These are phyloP conservation scores for Sesbania bispinosa DNA, from an alignment of 306 rosid species.

Conservation along the genomic window DNA sequence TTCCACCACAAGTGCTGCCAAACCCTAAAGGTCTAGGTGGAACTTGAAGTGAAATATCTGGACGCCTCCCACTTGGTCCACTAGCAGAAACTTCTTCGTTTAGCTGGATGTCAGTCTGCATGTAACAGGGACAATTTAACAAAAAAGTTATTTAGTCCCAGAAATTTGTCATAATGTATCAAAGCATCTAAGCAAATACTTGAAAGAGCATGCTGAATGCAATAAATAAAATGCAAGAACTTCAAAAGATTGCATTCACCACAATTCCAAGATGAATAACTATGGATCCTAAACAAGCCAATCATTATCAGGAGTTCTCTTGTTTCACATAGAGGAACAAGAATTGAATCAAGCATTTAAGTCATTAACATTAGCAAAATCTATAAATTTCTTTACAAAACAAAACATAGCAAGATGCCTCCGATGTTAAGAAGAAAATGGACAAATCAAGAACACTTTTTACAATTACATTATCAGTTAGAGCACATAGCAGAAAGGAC, in stretches of 20 bases:
- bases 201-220: background rate
- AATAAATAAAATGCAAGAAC: constrained; percentile 5
- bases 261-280: background rate
- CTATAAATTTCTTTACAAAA: too few species aligned
- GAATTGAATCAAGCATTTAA: background rate
- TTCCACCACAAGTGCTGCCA: constrained; percentile 52
- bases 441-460: background rate
- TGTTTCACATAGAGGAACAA: background rate
- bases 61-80: constrained; percentile 57
- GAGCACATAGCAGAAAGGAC: background rate
- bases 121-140: constrained; percentile 14
- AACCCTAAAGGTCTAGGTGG: constrained; percentile 74
- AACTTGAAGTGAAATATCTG: constrained; percentile 91
- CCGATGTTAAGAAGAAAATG: background rate
- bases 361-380: background rate
- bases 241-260: constrained; percentile 16
- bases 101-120: constrained; percentile 42
- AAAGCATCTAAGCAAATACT: background rate
- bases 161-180: background rate
- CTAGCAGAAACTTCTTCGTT: constrained; percentile 44
- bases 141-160: too few species aligned
- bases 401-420: background rate
- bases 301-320: background rate
- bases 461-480: constrained; percentile 1
- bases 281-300: background rate